Evolutionary conservation across 352 stramenopile species (phyloP), one percentile per base, ranked within the genome.

Genomic region (Phytophthora pistaciae): DNA sequence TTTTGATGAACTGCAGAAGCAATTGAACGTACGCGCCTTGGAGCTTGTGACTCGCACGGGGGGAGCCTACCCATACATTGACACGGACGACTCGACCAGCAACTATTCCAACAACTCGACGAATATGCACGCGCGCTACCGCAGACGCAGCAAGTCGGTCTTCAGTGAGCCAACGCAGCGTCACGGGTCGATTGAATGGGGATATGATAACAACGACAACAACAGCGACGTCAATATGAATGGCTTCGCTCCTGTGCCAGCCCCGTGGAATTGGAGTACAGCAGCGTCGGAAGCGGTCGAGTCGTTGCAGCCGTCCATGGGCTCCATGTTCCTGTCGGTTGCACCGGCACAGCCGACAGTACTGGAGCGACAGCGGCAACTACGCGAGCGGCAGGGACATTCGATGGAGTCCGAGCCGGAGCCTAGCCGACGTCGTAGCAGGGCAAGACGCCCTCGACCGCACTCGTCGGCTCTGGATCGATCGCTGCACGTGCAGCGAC

Each of bases 1-100:
- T 68, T 87, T 91, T 68, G 79, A 86, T 23, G 67, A 74, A 14
- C 56, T 94, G 11, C 82, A 91, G 69, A 75, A 86, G 14, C 74
- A 86, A 27, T 78, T 85, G 23, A 89, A 75, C 20, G 66, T 70
- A 10, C 76, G 73, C 6, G 78, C 78, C 25, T 64, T 72, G 10
- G 62, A 69, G 36, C 78, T 60, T 11, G 74, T 78, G 11, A 76
- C 62, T 8, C 69, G 64, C 9, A 71, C 66, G 20, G 68, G 68
- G 29, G 72, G 68, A 42, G 36, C 69, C 14, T 68, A 80, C 42
- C 65, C 62, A 29, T 69, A 70, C 56, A 31, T 71, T 70, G 65
- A 71, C 55, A 66, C 42, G 48, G 31, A 46, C 8, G 57, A 72
- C 60, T 68, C 60, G 20, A 70, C 23, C 31, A 68, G 18, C 38